Percentiles rank a stretch among this genome's conserved stretches.
These are phyloP conservation scores for Glaciozyma martinii DNA, from an alignment of 768 basidiomycete species.

Conservation along the genomic window DNA sequence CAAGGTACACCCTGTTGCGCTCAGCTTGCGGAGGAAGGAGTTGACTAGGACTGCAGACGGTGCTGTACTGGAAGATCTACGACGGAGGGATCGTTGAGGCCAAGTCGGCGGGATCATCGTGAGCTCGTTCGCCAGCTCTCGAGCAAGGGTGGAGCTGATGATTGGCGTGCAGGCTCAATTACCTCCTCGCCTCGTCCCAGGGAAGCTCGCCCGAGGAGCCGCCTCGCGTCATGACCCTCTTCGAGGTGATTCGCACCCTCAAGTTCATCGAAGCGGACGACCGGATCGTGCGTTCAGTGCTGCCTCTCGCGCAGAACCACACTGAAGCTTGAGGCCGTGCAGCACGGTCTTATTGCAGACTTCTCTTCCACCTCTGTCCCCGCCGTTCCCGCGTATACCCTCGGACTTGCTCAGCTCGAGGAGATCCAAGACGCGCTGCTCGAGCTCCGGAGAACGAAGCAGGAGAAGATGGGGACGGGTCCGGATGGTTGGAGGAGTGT, in stretches of 20 bases:
- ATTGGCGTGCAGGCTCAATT: constrained; percentile 20
- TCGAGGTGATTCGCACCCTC: constrained; percentile 34
- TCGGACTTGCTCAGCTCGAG: constrained; percentile 35
- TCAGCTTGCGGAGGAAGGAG: background rate
- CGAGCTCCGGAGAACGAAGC: constrained; percentile 29
- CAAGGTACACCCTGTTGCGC: background rate
- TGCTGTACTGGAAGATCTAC: constrained; percentile 36
- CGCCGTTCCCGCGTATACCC: constrained; percentile 25
- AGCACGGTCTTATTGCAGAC: constrained; percentile 36
- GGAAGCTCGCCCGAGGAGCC: constrained; percentile 30
- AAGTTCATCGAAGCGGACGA: constrained; percentile 32
- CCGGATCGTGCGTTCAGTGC: constrained; percentile 23
- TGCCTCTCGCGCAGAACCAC: background rate
- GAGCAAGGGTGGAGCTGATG: background rate
- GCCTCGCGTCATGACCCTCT: constrained; percentile 32
- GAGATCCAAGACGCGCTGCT: constrained; percentile 34
- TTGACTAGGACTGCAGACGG: constrained; percentile 6
- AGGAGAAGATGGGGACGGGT: constrained; percentile 24
- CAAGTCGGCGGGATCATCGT: constrained; percentile 22
- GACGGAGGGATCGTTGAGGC: constrained; percentile 35
- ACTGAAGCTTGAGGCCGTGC: background rate
- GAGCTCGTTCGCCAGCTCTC: background rate
- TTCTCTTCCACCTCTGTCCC: constrained; percentile 31
- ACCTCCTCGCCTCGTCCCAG: constrained; percentile 27
- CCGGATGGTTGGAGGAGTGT: constrained; percentile 28